Evolutionary conservation across 148 eudicot species (phyloP).

Genomic region (Chenopodium berlandieri): DNA sequence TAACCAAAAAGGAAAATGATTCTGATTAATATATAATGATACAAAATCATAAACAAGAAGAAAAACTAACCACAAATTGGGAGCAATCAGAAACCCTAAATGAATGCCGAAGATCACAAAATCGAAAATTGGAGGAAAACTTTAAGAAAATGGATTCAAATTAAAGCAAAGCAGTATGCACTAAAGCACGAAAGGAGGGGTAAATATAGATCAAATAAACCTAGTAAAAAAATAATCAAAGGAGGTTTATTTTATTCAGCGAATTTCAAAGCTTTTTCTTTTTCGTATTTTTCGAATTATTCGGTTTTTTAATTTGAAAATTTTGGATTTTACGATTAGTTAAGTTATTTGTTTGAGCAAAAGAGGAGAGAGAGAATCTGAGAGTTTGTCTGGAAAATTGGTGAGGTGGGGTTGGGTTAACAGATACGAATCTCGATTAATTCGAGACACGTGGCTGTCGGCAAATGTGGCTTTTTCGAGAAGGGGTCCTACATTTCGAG

Average conservation of each 20-base stretch:
- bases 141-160: background rate
- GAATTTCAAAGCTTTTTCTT: slow-evolving; percentile 2
- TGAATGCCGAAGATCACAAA: background rate
- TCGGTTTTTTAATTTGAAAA: too few relatives aligned
- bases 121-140: background rate
- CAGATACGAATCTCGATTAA: slow-evolving; percentile 11
- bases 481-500: background rate
- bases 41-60: background rate
- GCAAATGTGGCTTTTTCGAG: background rate
- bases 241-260: background rate
- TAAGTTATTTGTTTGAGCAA: background rate
- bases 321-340: background rate
- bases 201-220: background rate
- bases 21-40: background rate
- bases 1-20: too few relatives aligned
- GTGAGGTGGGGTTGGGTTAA: slow-evolving; percentile 2
- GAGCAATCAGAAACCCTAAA: slow-evolving; percentile 14
- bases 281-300: background rate
- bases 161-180: background rate
- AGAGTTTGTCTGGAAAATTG: background rate
- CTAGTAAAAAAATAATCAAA: background rate
- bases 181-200: background rate
- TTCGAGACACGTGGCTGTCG: slow-evolving; percentile 20
- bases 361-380: background rate
- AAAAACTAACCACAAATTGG: background rate